A percentile compares a stretch with the other conserved stretches of the same genome.
Conservation (phyloP, 768 basidiomycete genomes). For the Pulveroboletus sp. region DNA sequence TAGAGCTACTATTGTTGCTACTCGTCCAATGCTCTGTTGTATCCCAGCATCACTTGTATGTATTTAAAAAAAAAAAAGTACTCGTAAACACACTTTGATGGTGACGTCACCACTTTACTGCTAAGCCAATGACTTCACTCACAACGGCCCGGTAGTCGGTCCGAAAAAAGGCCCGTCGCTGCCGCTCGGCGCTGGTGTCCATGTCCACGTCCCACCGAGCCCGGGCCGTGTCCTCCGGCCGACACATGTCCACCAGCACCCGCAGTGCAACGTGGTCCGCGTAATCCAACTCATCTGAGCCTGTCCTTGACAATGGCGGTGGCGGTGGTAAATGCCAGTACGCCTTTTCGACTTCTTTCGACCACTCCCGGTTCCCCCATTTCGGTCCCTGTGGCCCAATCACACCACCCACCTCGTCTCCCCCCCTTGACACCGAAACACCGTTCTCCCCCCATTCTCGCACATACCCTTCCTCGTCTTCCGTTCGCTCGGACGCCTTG, state of each 20-base stretch:
- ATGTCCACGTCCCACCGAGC: slow-evolving; percentile 34
- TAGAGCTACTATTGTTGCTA: slow-evolving; percentile 28
- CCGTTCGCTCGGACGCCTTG: slow-evolving; percentile 19
- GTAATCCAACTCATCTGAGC: slow-evolving; percentile 4
- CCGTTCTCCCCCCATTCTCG: slow-evolving; percentile 60
- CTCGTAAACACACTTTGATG: not conserved
- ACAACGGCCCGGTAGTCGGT: slow-evolving; percentile 84
- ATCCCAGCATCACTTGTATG: slow-evolving; percentile 12
- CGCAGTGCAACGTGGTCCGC: slow-evolving; percentile 37
- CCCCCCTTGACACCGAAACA: slow-evolving; percentile 27
- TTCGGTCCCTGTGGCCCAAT: slow-evolving; percentile 41
- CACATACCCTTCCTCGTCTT: slow-evolving; percentile 62
- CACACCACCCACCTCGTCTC: not conserved
- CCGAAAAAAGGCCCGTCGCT: slow-evolving; percentile 52
- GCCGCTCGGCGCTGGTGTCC: slow-evolving; percentile 41
- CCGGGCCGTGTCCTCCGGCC: slow-evolving; percentile 28
- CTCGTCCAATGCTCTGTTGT: slow-evolving; percentile 20
- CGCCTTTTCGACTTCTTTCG: slow-evolving; percentile 67
- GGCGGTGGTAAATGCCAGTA: slow-evolving; percentile 69
- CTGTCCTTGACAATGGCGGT: slow-evolving; percentile 36
- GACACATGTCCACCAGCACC: slow-evolving; percentile 41
- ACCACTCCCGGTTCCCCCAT: slow-evolving; percentile 86
- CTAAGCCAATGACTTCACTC: slow-evolving; percentile 73
- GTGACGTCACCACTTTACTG: slow-evolving; percentile 61
- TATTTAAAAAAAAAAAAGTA: slow-evolving; percentile 1